Conservation (phyloP, 1,284 basidiomycete species). For the Schizophyllum amplum region DNA sequence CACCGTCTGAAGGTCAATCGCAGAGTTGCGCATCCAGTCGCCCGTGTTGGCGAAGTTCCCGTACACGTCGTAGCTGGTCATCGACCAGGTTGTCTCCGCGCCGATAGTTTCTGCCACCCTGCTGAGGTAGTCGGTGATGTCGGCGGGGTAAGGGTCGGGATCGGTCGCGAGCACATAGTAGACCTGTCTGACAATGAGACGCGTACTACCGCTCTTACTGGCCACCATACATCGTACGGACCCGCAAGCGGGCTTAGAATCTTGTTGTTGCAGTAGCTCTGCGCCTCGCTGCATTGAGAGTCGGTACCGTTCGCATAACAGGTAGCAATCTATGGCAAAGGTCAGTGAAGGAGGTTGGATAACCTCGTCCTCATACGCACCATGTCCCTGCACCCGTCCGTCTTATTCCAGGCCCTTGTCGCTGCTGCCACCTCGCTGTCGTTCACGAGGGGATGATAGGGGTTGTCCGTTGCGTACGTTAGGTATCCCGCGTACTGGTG, state of each 20-base stretch:
- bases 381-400: constrained; percentile 28
- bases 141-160: constrained; percentile 12
- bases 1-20: constrained; percentile 45
- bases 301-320: constrained; percentile 33
- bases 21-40: constrained; percentile 39
- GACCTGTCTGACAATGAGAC: constrained; percentile 3
- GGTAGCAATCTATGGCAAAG: constrained; percentile 24
- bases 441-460: constrained; percentile 9
- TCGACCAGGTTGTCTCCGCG: constrained; percentile 6
- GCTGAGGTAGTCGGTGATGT: constrained; percentile 21
- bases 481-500: constrained; percentile 14
- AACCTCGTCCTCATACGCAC: constrained; percentile 13
- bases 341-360: neutral
- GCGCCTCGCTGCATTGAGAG: constrained; percentile 33
- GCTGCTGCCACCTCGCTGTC: constrained; percentile 1
- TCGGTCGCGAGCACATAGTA: constrained; percentile 9
- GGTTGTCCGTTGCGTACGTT: constrained; percentile 9
- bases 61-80: constrained; percentile 19
- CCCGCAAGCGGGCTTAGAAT: constrained; percentile 34
- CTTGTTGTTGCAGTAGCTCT: constrained; percentile 34
- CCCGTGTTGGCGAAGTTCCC: constrained; percentile 17
- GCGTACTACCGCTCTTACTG: constrained; percentile 32
- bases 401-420: constrained; percentile 12
- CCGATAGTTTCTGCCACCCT: constrained; percentile 3
- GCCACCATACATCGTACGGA: constrained; percentile 15